Evolutionary conservation across 176 grass and related monocot genomes (phyloP), one percentile per base, ranked within the genome.

Genomic region (Carex kokanica): DNA sequence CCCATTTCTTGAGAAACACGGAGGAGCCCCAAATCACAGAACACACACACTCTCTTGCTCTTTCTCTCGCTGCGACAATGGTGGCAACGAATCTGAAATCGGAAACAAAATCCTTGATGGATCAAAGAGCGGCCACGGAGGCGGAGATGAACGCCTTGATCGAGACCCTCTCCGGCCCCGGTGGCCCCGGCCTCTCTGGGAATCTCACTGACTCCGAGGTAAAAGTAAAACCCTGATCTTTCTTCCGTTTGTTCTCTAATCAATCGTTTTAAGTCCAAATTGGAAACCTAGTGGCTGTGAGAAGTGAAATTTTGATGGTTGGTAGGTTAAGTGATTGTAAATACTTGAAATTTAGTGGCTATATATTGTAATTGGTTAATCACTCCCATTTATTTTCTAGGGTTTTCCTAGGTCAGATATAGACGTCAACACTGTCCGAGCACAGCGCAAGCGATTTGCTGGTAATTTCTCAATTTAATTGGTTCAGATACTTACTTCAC

Each of bases 51-150:
- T 8, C 41, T 8, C 40, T 8, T 7, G 5, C 43, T 18, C 5
- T 36, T 34, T 57, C 67, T 0, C 5, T 36, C 65, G 21, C 59
- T 10, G 59, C 15, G 45, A 87, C 0, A 63, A 98, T 95, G 96
- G 96, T 95, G 86, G 96, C 89, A 77, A 81, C 84, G 81, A 91
- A 95, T 81, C 74, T 99, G 84, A 99, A 99, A 88, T 87, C 91
- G 77, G 89, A 95, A 86, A 90, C 96, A 62, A 89, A 93, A 81
- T 61, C 77, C 14, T 68, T 99, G 84, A 95, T 92, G 84, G 88
- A 93, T 60, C 79, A 38, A 62, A 60, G 93, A 68, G 18, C 68
- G 17, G 83, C 64, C 24, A 21, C 92, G 45, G 96, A 95, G 88
- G 73, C 91, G 43, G 89, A 93, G 85, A 95, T 99, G 91, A 77